These are phyloP conservation scores for Scheffersomyces amazonensis DNA, from an alignment of 805 yeast genomes.

Conservation along the genomic window DNA sequence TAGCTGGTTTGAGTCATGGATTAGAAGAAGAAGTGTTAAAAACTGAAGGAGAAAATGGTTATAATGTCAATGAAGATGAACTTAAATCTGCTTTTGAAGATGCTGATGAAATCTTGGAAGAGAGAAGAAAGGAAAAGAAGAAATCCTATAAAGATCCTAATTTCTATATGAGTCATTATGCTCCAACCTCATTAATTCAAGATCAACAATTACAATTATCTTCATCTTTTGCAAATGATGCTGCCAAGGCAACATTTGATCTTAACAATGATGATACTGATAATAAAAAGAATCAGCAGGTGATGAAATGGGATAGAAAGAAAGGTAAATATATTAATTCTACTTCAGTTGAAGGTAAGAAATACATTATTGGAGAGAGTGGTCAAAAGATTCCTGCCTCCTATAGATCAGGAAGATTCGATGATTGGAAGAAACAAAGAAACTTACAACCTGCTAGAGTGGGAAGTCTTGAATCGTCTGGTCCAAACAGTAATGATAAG, in stretches of 20 bases:
- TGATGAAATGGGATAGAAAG: constrained; percentile 90
- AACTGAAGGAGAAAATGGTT: constrained; percentile 50
- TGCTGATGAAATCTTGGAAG: constrained; percentile 38
- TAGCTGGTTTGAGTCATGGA: constrained; percentile 69
- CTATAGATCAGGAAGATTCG: constrained; percentile 86
- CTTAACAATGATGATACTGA: constrained; percentile 69
- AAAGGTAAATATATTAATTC: constrained; percentile 85
- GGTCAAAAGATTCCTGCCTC: constrained; percentile 93
- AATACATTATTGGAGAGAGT: constrained; percentile 89
- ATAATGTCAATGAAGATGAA: constrained; percentile 44
- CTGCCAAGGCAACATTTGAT: constrained; percentile 84
- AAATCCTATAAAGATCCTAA: constrained; percentile 72
- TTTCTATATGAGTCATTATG: constrained; percentile 84
- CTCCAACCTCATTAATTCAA: constrained; percentile 74
- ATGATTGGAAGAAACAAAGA: constrained; percentile 82
- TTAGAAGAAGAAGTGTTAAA: constrained; percentile 72
- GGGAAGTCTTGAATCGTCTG: constrained; percentile 50
- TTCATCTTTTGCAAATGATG: constrained; percentile 75
- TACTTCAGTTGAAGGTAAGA: constrained; percentile 67
- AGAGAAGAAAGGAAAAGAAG: constrained; percentile 20
- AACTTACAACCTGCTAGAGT: constrained; percentile 50
- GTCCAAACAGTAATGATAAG: constrained; percentile 25
- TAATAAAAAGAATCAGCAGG: constrained; percentile 63
- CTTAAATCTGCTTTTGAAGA: constrained; percentile 50
- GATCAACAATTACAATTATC: constrained; percentile 67